phyloP scores from a whole-genome alignment of 148 eudicot species.

The Spergularia bocconei region DNA sequence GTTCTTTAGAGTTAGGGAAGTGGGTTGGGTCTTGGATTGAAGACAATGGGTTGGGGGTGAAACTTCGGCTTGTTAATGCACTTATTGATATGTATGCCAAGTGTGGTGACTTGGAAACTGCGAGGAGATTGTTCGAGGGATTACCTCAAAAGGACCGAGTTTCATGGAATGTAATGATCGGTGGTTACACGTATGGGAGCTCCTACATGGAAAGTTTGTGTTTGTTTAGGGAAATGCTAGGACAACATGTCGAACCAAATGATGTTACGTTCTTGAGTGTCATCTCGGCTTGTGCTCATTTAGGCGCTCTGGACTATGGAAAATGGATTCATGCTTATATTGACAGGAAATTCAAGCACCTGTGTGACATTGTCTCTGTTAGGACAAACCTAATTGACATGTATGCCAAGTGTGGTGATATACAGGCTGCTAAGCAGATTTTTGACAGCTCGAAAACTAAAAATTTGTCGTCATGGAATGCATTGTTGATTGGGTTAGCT shows the following conservation, averaged over 20 bases:
- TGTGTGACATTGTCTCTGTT: conserved; percentile 31
- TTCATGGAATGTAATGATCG: conserved; percentile 68
- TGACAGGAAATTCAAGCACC: conserved; percentile 24
- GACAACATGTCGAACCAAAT: conserved; percentile 32
- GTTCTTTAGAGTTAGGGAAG: conserved; percentile 42
- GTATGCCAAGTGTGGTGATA: conserved; percentile 68
- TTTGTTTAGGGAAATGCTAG: conserved; percentile 51
- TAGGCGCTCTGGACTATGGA: conserved; percentile 61
- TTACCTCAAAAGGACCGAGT: conserved; percentile 41
- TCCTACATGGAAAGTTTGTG: conserved; percentile 43
- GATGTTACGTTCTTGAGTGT: conserved; percentile 50
- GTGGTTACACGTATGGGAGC: conserved; percentile 49
- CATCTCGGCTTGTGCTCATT: conserved; percentile 53
- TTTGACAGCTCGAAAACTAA: conserved; percentile 33
- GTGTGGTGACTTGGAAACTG: conserved; percentile 46
- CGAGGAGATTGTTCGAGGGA: conserved; percentile 40
- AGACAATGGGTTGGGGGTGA: conserved; percentile 24
- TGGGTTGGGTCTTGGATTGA: conserved; percentile 42
- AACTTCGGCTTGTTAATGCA: conserved; percentile 41
- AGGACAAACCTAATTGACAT: conserved; percentile 56
- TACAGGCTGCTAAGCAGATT: conserved; percentile 41
- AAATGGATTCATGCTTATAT: conserved; percentile 64
- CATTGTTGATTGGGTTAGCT: conserved; percentile 53
- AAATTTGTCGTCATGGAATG: conserved; percentile 48
- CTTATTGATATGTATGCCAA: conserved; percentile 61